Percentiles rank a stretch among this genome's conserved stretches.
Evolutionary conservation across 148 eudicot genomes (phyloP).

Genomic region (Camellia granthamiana): DNA sequence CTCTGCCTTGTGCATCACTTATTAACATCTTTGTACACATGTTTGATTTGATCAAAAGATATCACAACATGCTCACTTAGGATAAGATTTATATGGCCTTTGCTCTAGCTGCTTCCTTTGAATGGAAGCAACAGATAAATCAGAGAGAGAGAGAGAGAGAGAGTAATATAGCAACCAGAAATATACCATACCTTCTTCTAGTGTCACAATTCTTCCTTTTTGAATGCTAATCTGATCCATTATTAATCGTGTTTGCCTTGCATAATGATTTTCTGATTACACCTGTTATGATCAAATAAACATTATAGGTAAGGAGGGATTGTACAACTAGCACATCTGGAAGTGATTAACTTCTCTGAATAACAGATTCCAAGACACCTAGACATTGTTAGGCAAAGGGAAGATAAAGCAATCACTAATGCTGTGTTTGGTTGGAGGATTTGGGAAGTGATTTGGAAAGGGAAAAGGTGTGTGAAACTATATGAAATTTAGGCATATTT

Average conservation of each 20-base stretch:
- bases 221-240: slow-evolving; percentile 92
- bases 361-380: slow-evolving; percentile 4
- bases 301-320: not conserved
- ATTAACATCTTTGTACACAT: not conserved
- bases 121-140: not conserved
- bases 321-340: not conserved
- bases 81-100: slow-evolving; percentile 1
- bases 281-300: slow-evolving; percentile 33
- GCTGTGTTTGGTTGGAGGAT: no score
- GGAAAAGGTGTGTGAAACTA: no score
- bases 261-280: slow-evolving; percentile 57
- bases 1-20: no score
- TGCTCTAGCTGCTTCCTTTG: not conserved
- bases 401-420: not conserved
- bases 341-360: not conserved
- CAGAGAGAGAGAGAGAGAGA: not conserved
- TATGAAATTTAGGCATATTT: no score
- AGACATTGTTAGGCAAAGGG: not conserved
- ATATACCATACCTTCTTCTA: slow-evolving; percentile 52
- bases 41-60: not conserved
- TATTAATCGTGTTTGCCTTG: slow-evolving; percentile 50
- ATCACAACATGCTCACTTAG: not conserved
- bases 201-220: slow-evolving; percentile 59
- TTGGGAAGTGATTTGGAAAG: no score
- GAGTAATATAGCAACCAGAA: slow-evolving; percentile 16